Evolutionary conservation across 2,329 filamentous ascomycete genomes (phyloP).

Genomic region (Endothia cerciana): DNA sequence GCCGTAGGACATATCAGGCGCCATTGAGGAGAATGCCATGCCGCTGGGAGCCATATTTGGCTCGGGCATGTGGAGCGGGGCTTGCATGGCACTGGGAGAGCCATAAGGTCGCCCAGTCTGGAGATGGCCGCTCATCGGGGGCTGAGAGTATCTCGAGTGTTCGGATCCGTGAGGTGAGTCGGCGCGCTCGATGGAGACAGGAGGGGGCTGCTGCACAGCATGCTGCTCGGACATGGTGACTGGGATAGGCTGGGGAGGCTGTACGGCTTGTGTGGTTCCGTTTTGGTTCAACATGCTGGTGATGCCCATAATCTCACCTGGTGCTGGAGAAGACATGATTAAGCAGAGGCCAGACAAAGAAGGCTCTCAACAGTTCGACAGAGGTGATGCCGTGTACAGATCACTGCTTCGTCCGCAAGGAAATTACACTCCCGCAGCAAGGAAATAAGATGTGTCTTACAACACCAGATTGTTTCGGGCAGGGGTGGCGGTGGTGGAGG

Average conservation of each 20-base stretch:
- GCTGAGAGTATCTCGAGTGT: conserved; percentile 59
- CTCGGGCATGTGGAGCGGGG: conserved; percentile 51
- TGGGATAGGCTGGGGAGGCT: conserved; percentile 37
- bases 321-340: conserved; percentile 48
- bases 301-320: conserved; percentile 57
- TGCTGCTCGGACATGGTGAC: conserved; percentile 35
- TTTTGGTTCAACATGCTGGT: conserved; percentile 58
- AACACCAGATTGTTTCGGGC: conserved; percentile 30
- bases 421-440: conserved; percentile 29
- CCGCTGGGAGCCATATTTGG: conserved; percentile 41
- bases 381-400: conserved; percentile 26
- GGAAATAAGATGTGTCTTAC: conserved; percentile 32
- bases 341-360: conserved; percentile 28
- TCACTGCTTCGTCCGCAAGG: conserved; percentile 28
- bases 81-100: conserved; percentile 57
- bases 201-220: conserved; percentile 32
- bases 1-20: conserved; percentile 44
- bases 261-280: conserved; percentile 38
- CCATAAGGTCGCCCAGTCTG: conserved; percentile 51
- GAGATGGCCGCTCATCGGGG: conserved; percentile 46
- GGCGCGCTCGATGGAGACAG: conserved; percentile 53
- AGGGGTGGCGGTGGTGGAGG: conserved; percentile 22
- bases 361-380: conserved; percentile 22
- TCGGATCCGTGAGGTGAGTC: conserved; percentile 64
- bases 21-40: conserved; percentile 38